Base-by-base conservation (phyloP, 306 rosid genomes). In the Gleditsia sinensis region DNA sequence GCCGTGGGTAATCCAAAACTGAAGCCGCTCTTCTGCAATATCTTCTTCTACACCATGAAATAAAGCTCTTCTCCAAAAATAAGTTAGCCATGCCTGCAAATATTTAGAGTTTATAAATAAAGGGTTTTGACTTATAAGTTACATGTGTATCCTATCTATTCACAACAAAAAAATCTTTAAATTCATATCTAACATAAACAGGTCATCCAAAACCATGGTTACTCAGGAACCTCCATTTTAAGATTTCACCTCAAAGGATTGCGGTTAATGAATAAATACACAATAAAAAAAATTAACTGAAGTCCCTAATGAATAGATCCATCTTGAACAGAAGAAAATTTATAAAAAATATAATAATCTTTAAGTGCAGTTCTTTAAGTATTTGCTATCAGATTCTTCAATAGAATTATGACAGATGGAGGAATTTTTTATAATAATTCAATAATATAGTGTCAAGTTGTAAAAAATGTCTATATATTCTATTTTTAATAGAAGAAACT, bases 51-150 rank as follows among this genome's bases (percentile, higher is more conserved):
- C 98, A 27, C 88, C 88, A 78, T 95, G 89, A 80, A 79, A 82
- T 78, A 79, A 73, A 39, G 99, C 99, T 88, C 99, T 95, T 84
- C 98, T 86, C 99, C 99, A 95, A 69, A 92, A 87, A 87, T 95
- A 95, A 34, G 88, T 85, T 25, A 91, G 86, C 97, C 97, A 91
- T 30, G 97, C 90, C 97, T 91, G 82, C 49, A 57, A 51, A 79
- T 23, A 19, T 67, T 37, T 13, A 54, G 20, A 74, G 16, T 36
- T 6, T 12, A 33, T 14, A 39, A 54, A 53, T 39, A 23, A 74
- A 12, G 40, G 0, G 7, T 9, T n/a, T n/a, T n/a, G n/a, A n/a
- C n/a, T n/a, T 63, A 2, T 34, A 51, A 33, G 20, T 67, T 30
- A 59, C 11, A 40, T 9, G 14, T 2, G 60, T 21, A n/a, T 43